Evolutionary conservation across 768 basidiomycete genomes (phyloP), one percentile per base, ranked within the genome.

Genomic region (Lentinula sp.): DNA sequence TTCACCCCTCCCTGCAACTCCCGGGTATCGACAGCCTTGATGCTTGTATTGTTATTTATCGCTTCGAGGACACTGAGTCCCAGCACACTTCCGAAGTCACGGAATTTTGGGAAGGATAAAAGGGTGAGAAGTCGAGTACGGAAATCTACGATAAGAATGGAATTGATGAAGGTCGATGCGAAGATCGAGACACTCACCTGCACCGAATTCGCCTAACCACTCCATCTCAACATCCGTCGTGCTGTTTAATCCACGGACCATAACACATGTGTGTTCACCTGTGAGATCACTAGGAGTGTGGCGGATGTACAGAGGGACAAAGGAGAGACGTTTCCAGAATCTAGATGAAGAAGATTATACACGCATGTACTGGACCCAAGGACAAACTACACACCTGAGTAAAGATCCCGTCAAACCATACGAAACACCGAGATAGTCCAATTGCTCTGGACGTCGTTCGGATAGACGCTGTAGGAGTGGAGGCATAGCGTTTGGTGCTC

Each of bases 241-340:
- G 70, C 81, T 90, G 70, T 85, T 88, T 71, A 98, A 74, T 0
- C 91, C 88, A 36, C 92, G 83, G 0, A 96, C 84, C 97, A 99
- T 98, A 39, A 98, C 88, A 69, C 94, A 95, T 0, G 93, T 91
- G 69, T 97, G 90, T 74, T 99, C 97, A 42, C 97, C 97, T 0
- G 97, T 99, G 55, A 98, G 80, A 67, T 97, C 95, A 70, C 93
- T 97, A 61, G 87, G 80, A 5, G 94, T 96, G 74, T 98, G 97
- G 35, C 96, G 86, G 35, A 98, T 74, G 68, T 98, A 98, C 13
- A 98, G 78, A 0, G 97, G 97, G 0, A 92, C 83, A 70, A 90
- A 99, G 12, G 92, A 91, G 1, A 88, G 87, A 20, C 93, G 85
- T 74, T 98, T 98, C 97, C 97, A 98, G 78, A 98, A 99, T 62